phyloP scores from a whole-genome alignment of 257 asterid genomes.

The Nyctanthes arbortristis region DNA sequence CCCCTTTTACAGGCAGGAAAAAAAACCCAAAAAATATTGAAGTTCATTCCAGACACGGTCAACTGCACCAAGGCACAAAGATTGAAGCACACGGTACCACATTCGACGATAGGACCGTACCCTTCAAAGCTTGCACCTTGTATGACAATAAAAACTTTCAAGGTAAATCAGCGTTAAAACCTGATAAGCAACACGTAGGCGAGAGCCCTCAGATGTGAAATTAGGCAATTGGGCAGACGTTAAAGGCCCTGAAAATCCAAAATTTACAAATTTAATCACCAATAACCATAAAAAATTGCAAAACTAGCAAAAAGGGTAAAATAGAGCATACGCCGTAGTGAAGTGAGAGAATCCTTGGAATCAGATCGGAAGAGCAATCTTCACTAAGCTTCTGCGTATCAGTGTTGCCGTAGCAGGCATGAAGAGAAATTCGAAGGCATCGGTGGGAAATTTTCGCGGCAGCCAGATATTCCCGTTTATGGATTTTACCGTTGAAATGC shows the following conservation, averaged over 20 bases:
- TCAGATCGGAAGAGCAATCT: conserved; percentile 42
- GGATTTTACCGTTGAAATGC: conserved; percentile 27
- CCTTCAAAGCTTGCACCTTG: conserved; percentile 13
- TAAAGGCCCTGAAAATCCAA: conserved; percentile 64
- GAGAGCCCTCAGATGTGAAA: conserved; percentile 72
- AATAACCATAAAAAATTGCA: not conserved
- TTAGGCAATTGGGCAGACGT: conserved; percentile 78
- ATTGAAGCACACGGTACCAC: conserved; percentile 21
- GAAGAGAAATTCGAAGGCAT: conserved; percentile 39
- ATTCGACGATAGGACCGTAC: not conserved
- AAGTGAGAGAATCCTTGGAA: conserved; percentile 56
- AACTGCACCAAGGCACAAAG: conserved; percentile 54
- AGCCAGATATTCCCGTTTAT: conserved; percentile 27
- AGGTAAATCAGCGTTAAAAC: conserved; percentile 35
- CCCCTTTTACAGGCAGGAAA: conserved; percentile 59
- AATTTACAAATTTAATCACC: conserved; percentile 11
- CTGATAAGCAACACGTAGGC: conserved; percentile 99
- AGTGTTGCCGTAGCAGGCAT: conserved; percentile 32
- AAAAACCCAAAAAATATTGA: conserved; percentile 10
- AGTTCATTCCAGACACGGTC: conserved; percentile 20
- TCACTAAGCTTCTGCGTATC: conserved; percentile 51
- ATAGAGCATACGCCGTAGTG: conserved; percentile 64
- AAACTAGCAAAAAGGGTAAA: not conserved
- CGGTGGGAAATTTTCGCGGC: conserved; percentile 29
- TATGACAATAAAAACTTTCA: not conserved